Percentiles rank a stretch among this genome's conserved stretches.
Evolutionary conservation across 371 early-diverging fungal species (phyloP).

Genomic region (Neoconidiobolus thromboides): DNA sequence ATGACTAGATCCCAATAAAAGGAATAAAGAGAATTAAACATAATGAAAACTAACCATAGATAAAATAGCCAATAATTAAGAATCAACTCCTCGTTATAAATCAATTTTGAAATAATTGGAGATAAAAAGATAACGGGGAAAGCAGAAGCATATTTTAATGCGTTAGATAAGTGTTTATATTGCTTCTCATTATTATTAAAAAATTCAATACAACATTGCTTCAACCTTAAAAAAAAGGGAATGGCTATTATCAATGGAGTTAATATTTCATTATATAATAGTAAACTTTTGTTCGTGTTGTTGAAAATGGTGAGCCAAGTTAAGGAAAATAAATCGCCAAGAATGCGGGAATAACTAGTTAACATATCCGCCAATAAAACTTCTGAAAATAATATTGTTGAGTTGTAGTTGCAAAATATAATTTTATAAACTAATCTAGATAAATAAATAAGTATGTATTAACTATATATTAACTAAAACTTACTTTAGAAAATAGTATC

Average conservation of each 20-base stretch:
- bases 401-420: neutral
- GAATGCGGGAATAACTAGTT: constrained; percentile 72
- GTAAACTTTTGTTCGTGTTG: neutral
- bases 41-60: constrained; percentile 28
- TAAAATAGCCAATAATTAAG: neutral
- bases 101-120: constrained; percentile 27
- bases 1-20: constrained; percentile 87
- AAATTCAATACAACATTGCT: constrained; percentile 65
- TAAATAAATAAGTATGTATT: too few species aligned
- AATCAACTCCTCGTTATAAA: neutral
- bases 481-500: too few species aligned
- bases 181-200: constrained; percentile 20
- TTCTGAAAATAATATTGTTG: constrained; percentile 56
- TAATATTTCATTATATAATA: neutral
- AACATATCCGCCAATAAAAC: constrained; percentile 81
- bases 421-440: too few species aligned
- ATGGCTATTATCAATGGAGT: constrained; percentile 15
- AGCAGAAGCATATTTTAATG: constrained; percentile 64
- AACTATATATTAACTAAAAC: too few species aligned
- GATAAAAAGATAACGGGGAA: constrained; percentile 70
- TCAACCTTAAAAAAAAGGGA: constrained; percentile 70
- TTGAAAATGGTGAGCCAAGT: neutral
- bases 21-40: constrained; percentile 75
- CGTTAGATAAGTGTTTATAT: constrained; percentile 64
- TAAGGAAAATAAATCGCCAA: constrained; percentile 54